Percentiles rank a stretch among this genome's conserved stretches.
Conservation (phyloP, 2,329 filamentous ascomycete species). For the Exophiala viscosa region DNA sequence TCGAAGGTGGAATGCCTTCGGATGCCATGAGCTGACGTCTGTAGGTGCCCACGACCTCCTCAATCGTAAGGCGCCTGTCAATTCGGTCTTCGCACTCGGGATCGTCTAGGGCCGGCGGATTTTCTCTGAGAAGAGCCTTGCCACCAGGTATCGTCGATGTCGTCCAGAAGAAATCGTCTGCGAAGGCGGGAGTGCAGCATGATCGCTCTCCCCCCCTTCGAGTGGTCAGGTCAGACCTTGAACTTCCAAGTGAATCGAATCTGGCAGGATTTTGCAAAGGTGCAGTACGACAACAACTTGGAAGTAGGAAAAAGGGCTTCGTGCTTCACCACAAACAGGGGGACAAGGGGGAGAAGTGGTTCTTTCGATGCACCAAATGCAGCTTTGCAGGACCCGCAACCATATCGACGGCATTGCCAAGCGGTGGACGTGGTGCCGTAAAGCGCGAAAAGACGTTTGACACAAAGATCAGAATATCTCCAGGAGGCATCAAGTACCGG, state of each 20-base stretch:
- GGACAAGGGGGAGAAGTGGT: constrained; percentile 31
- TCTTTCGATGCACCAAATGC: constrained; percentile 41
- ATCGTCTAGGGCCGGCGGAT: constrained; percentile 13
- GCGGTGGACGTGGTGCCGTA: constrained; percentile 22
- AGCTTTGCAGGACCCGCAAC: constrained; percentile 39
- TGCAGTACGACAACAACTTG: constrained; percentile 34
- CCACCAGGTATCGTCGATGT: constrained; percentile 20
- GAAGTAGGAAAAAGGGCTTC: constrained; percentile 34
- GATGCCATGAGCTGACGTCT: background rate
- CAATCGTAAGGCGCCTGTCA: constrained; percentile 16
- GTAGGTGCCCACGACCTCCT: constrained; percentile 5
- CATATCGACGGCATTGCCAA: constrained; percentile 20
- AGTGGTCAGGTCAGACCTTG: constrained; percentile 17
- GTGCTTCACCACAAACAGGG: constrained; percentile 26
- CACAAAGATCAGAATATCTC: constrained; percentile 29
- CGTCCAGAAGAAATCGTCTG: constrained; percentile 13
- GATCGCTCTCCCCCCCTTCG: constrained; percentile 8
- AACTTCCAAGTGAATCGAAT: constrained; percentile 35
- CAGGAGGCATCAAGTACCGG: constrained; percentile 41
- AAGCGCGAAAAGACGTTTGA: constrained; percentile 31
- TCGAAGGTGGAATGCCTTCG: background rate
- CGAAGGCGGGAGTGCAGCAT: constrained; percentile 3
- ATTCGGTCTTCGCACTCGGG: constrained; percentile 18
- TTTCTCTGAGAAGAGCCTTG: constrained; percentile 14
- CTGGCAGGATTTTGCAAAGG: constrained; percentile 41